phyloP scores from a whole-genome alignment of 2,329 filamentous ascomycete species.

The Torrubiellomyces zombiae region DNA sequence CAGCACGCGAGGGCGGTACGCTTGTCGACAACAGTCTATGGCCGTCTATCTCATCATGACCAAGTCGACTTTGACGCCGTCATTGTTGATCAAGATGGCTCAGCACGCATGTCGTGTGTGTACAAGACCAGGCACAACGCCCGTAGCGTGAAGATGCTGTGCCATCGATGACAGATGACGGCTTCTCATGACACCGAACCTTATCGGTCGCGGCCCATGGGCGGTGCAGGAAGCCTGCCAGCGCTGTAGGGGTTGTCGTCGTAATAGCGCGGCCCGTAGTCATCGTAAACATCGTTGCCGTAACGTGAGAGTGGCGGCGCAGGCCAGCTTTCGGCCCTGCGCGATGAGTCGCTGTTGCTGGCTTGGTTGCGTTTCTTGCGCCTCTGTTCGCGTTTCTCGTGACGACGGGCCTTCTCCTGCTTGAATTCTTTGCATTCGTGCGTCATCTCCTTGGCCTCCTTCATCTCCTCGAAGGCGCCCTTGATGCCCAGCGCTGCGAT shows the following conservation, averaged over 20 bases:
- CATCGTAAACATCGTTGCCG: conserved; percentile 21
- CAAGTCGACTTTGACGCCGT: too few species aligned
- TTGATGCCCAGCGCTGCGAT: conserved; percentile 42
- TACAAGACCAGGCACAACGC: too few species aligned
- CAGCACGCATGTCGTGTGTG: too few species aligned
- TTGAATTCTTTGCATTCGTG: conserved; percentile 33
- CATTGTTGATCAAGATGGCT: too few species aligned
- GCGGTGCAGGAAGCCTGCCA: conserved; percentile 21
- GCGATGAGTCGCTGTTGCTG: conserved; percentile 19
- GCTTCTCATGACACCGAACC: conserved; percentile 2
- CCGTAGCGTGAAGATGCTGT: too few species aligned
- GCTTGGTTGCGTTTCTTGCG: conserved; percentile 10
- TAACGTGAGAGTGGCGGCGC: conserved; percentile 22
- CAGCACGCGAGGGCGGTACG: too few species aligned
- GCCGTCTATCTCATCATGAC: too few species aligned
- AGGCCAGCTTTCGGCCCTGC: conserved; percentile 27
- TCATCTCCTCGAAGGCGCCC: conserved; percentile 37
- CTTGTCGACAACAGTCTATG: too few species aligned
- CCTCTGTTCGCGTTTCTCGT: conserved; percentile 27
- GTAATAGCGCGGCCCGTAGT: conserved; percentile 26
- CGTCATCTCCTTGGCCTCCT: conserved; percentile 33
- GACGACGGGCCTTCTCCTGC: conserved; percentile 30
- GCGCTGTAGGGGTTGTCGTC: conserved; percentile 30
- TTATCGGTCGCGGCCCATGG: conserved; percentile 6
- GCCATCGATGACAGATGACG: conserved; percentile 1